phyloP scores from a whole-genome alignment of 73 alveolate species.

The Paramecium tetraurelia region DNA sequence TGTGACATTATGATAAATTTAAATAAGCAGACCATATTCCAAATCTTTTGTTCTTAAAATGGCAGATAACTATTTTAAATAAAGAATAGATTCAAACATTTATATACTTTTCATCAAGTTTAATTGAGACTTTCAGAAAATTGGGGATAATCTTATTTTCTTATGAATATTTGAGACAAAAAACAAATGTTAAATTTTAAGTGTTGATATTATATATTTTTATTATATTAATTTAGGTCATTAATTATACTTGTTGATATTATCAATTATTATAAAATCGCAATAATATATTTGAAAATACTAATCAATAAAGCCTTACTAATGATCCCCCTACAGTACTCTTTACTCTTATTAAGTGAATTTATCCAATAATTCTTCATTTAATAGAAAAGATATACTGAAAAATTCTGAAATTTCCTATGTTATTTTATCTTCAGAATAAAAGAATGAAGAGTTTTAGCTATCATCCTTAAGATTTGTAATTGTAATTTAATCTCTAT shows the following conservation, averaged over 20 bases:
- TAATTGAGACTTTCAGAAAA: background rate
- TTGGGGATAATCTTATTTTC: background rate
- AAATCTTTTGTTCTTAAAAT: no score
- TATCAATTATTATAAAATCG: no score
- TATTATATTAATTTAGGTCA: background rate
- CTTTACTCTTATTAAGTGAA: background rate
- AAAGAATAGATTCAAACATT: background rate
- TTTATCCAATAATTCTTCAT: conserved; percentile 6
- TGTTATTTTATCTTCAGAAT: background rate
- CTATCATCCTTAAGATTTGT: background rate
- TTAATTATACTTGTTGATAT: no score
- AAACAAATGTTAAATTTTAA: background rate
- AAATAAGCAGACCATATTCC: no score
- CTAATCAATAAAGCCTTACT: background rate
- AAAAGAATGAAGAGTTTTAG: background rate
- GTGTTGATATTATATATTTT: background rate
- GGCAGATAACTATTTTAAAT: no score
- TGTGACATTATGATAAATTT: no score
- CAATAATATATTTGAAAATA: no score
- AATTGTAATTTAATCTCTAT: background rate
- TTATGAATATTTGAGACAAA: background rate
- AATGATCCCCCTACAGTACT: no score
- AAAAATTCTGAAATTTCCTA: background rate
- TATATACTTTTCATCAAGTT: background rate
- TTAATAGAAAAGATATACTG: conserved; percentile 31